A percentile compares a stretch with the other conserved stretches of the same genome.
phyloP scores from a whole-genome alignment of 257 asterid genomes.

The Lantana camara region DNA sequence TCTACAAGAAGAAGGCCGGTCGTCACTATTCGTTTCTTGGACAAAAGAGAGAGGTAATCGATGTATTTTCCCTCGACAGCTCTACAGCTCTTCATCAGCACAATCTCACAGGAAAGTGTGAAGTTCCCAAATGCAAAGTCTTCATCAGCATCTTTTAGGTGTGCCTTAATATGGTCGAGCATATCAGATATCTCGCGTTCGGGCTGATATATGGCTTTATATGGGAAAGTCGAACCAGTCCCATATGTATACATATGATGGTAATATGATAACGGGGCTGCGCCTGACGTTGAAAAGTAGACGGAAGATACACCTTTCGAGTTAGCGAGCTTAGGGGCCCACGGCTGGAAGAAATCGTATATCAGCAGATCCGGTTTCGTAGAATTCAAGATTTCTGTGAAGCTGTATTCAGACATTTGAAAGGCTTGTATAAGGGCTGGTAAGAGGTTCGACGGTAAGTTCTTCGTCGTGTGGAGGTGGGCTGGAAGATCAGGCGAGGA shows the following conservation, averaged over 20 bases:
- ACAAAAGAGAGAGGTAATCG: slow-evolving; percentile 30
- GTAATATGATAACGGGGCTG: slow-evolving; percentile 13
- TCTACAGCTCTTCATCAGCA: slow-evolving; percentile 34
- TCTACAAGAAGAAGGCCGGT: slow-evolving; percentile 36
- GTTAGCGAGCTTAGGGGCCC: slow-evolving; percentile 40
- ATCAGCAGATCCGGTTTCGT: slow-evolving; percentile 39
- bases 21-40: slow-evolving; percentile 26
- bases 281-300: slow-evolving; percentile 22
- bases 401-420: slow-evolving; percentile 29
- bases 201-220: neutral
- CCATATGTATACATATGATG: slow-evolving; percentile 20
- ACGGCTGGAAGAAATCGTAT: slow-evolving; percentile 48
- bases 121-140: slow-evolving; percentile 16
- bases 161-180: neutral
- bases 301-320: slow-evolving; percentile 39
- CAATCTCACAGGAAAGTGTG: slow-evolving; percentile 31
- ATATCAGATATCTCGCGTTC: slow-evolving; percentile 13
- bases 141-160: slow-evolving; percentile 1
- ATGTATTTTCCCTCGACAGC: slow-evolving; percentile 41
- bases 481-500: slow-evolving; percentile 43
- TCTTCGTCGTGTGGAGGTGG: slow-evolving; percentile 48
- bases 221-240: slow-evolving; percentile 15
- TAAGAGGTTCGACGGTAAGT: slow-evolving; percentile 38
- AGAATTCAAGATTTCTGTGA: slow-evolving; percentile 26
- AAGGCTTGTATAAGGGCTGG: slow-evolving; percentile 32